A percentile compares a stretch with the other conserved stretches of the same genome.
Evolutionary conservation across 345 rosid genomes (phyloP).

Genomic region (Sisymbrium altissimum): DNA sequence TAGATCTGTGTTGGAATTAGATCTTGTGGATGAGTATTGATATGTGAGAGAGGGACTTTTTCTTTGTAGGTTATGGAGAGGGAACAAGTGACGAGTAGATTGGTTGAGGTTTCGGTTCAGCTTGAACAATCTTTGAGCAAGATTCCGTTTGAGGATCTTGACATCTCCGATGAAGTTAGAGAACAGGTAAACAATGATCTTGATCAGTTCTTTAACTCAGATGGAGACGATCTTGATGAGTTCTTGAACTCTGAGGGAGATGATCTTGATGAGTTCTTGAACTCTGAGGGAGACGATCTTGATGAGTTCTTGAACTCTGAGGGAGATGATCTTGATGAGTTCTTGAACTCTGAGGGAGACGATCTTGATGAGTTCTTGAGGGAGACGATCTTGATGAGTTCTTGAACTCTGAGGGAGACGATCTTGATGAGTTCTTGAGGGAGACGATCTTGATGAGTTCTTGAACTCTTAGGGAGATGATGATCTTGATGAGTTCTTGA

Average conservation of each 20-base stretch:
- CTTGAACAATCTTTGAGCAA: slow-evolving; percentile 71
- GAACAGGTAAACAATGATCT: slow-evolving; percentile 66
- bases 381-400: too few species aligned
- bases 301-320: background rate
- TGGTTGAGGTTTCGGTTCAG: slow-evolving; percentile 58
- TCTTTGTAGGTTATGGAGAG: slow-evolving; percentile 86
- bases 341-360: too few species aligned
- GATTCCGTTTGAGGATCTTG: slow-evolving; percentile 66
- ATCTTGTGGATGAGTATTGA: too few species aligned
- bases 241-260: too few species aligned
- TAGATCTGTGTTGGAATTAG: slow-evolving; percentile 55
- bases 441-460: background rate
- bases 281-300: too few species aligned
- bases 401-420: too few species aligned
- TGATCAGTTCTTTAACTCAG: background rate
- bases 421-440: too few species aligned
- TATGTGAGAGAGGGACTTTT: too few species aligned
- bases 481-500: background rate
- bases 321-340: too few species aligned
- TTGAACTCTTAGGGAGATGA: too few species aligned
- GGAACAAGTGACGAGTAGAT: slow-evolving; percentile 63
- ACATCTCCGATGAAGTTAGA: slow-evolving; percentile 94
- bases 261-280: background rate
- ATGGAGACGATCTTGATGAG: too few species aligned
- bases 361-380: too few species aligned